Conservation (phyloP, 768 basidiomycete genomes). For the Tylopilus rubrobrunneus region DNA sequence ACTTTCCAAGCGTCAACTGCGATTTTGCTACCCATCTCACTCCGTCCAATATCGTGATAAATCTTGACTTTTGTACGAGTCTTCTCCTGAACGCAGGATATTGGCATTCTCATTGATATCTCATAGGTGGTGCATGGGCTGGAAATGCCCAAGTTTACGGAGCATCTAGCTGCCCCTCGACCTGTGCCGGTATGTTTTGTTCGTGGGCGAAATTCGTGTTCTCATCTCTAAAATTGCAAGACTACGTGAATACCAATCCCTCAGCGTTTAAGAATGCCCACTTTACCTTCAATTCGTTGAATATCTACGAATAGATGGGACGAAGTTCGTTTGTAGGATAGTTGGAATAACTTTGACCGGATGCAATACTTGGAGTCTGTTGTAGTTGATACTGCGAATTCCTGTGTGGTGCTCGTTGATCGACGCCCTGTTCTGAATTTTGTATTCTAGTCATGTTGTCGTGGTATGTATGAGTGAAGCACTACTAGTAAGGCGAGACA, state of each 20-base stretch:
- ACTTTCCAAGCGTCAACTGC: slow-evolving; percentile 58
- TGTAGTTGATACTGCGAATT: not conserved
- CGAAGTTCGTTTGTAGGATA: no score
- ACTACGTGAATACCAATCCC: slow-evolving; percentile 36
- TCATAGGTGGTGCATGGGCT: slow-evolving; percentile 28
- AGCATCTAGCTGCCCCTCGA: slow-evolving; percentile 24
- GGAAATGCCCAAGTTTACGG: slow-evolving; percentile 18
- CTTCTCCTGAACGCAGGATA: not conserved
- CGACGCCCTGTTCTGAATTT: not conserved
- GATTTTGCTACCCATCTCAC: slow-evolving; percentile 52
- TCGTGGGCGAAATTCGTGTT: not conserved
- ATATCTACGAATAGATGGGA: slow-evolving; percentile 30
- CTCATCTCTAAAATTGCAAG: slow-evolving; percentile 12
- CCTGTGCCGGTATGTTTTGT: slow-evolving; percentile 22
- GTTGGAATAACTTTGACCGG: not conserved
- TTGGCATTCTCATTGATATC: not conserved
- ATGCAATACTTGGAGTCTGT: not conserved
- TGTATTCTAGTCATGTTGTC: not conserved
- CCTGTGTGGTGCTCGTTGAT: not conserved
- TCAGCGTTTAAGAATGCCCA: slow-evolving; percentile 38
- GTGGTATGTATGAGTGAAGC: not conserved
- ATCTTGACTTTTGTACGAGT: slow-evolving; percentile 33
- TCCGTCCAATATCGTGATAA: slow-evolving; percentile 61
- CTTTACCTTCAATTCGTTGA: slow-evolving; percentile 37
- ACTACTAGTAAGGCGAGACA: no score